Evolutionary conservation across 148 eudicot genomes (phyloP), one percentile per base, ranked within the genome.

Genomic region (Amaranthus palmeri): DNA sequence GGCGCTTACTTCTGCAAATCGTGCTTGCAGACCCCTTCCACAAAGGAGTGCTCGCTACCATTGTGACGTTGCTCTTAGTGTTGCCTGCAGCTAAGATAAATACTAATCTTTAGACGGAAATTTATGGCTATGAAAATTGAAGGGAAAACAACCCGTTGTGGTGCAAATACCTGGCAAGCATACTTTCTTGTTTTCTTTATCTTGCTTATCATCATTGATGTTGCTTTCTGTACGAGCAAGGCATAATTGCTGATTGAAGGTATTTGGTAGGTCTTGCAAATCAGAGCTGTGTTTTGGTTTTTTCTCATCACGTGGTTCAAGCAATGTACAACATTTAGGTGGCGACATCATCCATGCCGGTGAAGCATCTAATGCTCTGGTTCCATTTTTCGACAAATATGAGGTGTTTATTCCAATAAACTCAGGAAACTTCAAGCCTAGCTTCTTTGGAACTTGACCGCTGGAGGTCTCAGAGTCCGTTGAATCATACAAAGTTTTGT

Each of bases 261-360:
- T 56, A 72, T 62, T 57, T 76, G 69, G 51, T 46, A 86, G 56
- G 72, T 59, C 72, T 66, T 80, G 75, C 56, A 78, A 71, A 75
- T 68, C 64, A 69, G 73, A 70, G 41, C 70, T 8, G 71, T 71
- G 72, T 11, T 69, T 77, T 54, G 79, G 44, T 8, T 73, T 59
- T 74, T 85, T 82, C 70, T 85, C 85, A 58, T 88, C 85, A 15
- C 84, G 76, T 15, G 88, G 99, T 63, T 95, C 97, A 89, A 95
- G 77, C 66, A 95, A 49, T 65, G 81, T 79, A 73, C 99, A 95
- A 14, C 92, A 85, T 81, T 88, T 92, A 50, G 97, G 97, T 61
- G 99, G 99, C n/a, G 99, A 92, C 76, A 81, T 77, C 2, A 77
- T 73, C 97, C 96, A 95, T 13, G 85, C 80, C 0, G 97, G 99